Evolutionary conservation across 495 filamentous ascomycete species (phyloP), one percentile per base, ranked within the genome.

Genomic region (Clohesyomyces aquaticus): DNA sequence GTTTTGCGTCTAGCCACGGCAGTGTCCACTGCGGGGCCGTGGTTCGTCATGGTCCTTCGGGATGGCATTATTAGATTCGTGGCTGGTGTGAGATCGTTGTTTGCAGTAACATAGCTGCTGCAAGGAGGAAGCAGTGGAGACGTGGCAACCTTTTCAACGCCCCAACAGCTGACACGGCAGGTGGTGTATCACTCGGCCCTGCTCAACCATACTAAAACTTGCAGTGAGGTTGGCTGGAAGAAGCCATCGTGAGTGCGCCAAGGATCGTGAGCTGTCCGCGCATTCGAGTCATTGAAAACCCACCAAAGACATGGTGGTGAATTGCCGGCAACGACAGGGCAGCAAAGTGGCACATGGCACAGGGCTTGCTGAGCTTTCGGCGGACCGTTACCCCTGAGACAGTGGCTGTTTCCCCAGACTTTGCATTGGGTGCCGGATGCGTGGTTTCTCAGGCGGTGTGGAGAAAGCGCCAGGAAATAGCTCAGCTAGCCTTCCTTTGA

Each of bases 381-480:
- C 42, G 49, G 45, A 57, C 59, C 58, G 59, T 28, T 62, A 59
- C 65, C 65, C 65, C 65, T 67, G 65, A 66, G 29, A 32, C 11
- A n/a, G 16, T 49, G 26, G 46, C 19, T 52, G 25, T 49, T 66
- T 59, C 63, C 63, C 63, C 63, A 45, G 56, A 61, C 57, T 55
- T 21, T 55, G 10, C 14, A 27, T 26, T 27, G 19, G 48, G 4
- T 26, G 59, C 59, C 53, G 49, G 43, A 41, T 56, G 58, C 46
- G 58, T 43, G 58, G 47, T 63, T 61, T 67, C 42, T 62, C 29
- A 14, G 6, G 65, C 58, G 58, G 65, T 67, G 65, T 63, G 65
- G 43, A 43, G 53, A 58, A n/a, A 46, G 25, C 12, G 41, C 10
- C 47, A 16, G 22, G 23, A 60, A 67, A 67, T 66, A 28, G 54